These are phyloP conservation scores for Dryadomyces quercivorus DNA, from an alignment of 2,329 filamentous ascomycete species.

Conservation along the genomic window DNA sequence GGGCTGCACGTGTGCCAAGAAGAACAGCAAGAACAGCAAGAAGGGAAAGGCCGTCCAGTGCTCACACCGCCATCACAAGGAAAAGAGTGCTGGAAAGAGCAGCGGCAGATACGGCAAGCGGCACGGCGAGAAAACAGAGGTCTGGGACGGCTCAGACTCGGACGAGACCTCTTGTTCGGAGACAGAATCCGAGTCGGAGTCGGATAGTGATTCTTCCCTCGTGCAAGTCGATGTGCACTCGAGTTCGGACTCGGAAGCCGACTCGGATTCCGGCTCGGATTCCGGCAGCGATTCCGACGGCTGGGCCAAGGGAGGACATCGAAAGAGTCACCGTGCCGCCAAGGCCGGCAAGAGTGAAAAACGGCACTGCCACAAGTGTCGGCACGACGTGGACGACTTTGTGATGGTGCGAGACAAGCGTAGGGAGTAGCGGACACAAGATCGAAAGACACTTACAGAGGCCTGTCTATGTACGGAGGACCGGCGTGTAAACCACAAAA, in stretches of 20 bases:
- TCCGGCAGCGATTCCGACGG: neutral
- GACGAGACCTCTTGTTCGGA: too few species aligned
- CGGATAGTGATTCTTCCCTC: neutral
- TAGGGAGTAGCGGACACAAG: too few species aligned
- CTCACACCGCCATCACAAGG: neutral
- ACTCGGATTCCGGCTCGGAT: neutral
- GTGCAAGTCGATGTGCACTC: slow-evolving; percentile 15
- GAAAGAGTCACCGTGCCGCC: neutral
- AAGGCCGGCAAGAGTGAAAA: neutral
- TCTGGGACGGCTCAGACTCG: neutral
- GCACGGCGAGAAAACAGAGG: neutral
- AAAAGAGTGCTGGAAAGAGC: neutral
- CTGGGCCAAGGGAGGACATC: neutral
- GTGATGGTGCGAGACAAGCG: neutral
- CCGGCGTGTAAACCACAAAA: too few species aligned
- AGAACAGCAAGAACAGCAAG: neutral
- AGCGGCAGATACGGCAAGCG: neutral
- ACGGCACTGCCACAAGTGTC: neutral
- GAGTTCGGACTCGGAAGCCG: neutral
- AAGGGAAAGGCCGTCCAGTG: neutral
- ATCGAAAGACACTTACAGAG: too few species aligned
- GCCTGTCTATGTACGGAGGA: too few species aligned
- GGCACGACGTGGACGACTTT: neutral
- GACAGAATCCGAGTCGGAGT: neutral
- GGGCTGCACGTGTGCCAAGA: neutral